A percentile compares a stretch with the other conserved stretches of the same genome.
Evolutionary conservation across 208 protist genomes (phyloP).

Genomic region (Trypanosoma cruzi): DNA sequence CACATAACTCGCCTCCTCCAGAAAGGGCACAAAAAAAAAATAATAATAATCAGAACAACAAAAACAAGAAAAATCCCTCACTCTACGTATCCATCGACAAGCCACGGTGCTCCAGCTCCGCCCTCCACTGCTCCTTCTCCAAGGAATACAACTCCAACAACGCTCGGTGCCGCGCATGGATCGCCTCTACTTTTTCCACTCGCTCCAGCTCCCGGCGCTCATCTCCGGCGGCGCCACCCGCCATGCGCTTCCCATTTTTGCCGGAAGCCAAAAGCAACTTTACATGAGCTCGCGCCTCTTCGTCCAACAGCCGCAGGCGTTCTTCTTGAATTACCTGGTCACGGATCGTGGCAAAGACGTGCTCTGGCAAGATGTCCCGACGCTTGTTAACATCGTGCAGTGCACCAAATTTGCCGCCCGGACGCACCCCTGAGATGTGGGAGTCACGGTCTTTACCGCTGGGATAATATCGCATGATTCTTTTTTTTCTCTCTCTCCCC

Average conservation of each 20-base stretch:
- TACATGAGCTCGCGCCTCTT: conserved; percentile 55
- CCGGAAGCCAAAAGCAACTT: conserved; percentile 45
- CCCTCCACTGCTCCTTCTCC: conserved; percentile 68
- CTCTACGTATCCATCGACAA: conserved; percentile 36
- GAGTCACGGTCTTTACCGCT: conserved; percentile 85
- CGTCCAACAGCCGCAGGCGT: conserved; percentile 54
- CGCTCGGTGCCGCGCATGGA: conserved; percentile 51
- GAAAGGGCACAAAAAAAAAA: conserved; percentile 9
- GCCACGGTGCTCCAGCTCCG: conserved; percentile 45
- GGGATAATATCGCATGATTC: conserved; percentile 53
- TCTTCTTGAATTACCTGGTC: conserved; percentile 78
- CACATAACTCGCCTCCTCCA: background rate
- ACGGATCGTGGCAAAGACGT: conserved; percentile 78
- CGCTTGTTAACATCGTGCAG: conserved; percentile 80
- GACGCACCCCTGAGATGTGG: conserved; percentile 82
- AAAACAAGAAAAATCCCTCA: background rate
- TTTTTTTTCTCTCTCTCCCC: background rate
- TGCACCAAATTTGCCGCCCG: conserved; percentile 55
- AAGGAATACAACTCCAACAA: conserved; percentile 60
- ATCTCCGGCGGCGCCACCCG: conserved; percentile 37
- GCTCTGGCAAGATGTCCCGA: conserved; percentile 87
- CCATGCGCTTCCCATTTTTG: conserved; percentile 50
- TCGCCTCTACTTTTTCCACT: conserved; percentile 35
- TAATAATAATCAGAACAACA: background rate
- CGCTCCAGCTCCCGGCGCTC: conserved; percentile 42